A percentile compares a stretch with the other conserved stretches of the same genome.
phyloP scores from a whole-genome alignment of 257 asterid species.

The Scutellaria minor region DNA sequence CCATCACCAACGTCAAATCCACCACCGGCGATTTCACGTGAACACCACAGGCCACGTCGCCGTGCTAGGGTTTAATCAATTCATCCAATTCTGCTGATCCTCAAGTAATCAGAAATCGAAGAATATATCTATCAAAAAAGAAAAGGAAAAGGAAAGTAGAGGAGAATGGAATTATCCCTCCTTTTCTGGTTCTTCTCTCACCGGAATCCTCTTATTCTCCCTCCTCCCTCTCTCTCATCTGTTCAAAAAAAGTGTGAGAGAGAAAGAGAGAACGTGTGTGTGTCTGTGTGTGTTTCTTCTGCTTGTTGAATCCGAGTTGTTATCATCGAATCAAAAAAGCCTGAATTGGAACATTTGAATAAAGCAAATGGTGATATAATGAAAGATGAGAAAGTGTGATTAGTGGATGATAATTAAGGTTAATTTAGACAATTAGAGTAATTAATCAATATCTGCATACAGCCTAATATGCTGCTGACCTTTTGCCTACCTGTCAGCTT shows the following conservation, averaged over 20 bases:
- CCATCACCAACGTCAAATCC: conserved; percentile 47
- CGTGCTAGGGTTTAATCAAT: conserved; percentile 25
- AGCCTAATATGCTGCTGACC: conserved; percentile 27
- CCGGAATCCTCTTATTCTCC: conserved; percentile 30
- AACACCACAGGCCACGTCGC: conserved; percentile 25
- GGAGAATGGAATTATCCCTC: conserved; percentile 30
- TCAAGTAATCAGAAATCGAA: conserved; percentile 4
- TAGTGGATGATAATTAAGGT: not conserved
- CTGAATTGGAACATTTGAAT: conserved; percentile 22
- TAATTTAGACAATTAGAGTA: not conserved
- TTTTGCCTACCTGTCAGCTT: conserved; percentile 49
- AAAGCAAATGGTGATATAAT: not conserved
- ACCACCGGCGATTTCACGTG: conserved; percentile 27
- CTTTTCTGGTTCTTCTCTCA: conserved; percentile 21
- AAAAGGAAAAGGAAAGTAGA: not conserved
- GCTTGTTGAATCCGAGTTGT: conserved; percentile 36
- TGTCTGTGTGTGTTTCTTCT: conserved; percentile 31
- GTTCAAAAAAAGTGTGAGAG: conserved; percentile 35
- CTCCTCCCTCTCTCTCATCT: conserved; percentile 16
- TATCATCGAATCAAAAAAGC: conserved; percentile 32
- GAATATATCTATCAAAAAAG: not conserved
- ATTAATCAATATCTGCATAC: no score
- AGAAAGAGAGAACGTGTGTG: conserved; percentile 33
- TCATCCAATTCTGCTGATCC: conserved; percentile 22
- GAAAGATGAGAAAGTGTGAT: not conserved